Evolutionary conservation across 192 early-diverging fungal species (phyloP).

Genomic region (Chytriomyces sp.): DNA sequence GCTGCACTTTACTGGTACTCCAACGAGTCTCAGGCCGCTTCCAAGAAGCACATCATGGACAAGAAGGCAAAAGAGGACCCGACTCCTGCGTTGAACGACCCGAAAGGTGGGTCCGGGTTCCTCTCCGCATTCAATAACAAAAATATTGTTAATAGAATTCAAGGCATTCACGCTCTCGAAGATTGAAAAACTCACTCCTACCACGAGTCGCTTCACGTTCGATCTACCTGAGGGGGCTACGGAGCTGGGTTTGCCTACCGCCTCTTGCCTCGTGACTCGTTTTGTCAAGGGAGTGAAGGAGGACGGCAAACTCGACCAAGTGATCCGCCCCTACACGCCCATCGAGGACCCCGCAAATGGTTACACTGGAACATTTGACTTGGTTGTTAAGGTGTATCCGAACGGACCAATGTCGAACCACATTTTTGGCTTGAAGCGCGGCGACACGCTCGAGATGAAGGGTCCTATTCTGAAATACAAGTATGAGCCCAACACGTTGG

Average conservation of each 20-base stretch:
- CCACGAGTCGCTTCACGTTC: constrained; percentile 38
- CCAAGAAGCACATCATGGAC: not conserved
- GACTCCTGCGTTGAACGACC: not conserved
- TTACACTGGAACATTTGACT: constrained; percentile 70
- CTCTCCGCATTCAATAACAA: not conserved
- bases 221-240: constrained; percentile 64
- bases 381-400: constrained; percentile 80
- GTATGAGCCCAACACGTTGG: constrained; percentile 68
- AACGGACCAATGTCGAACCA: constrained; percentile 65
- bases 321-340: constrained; percentile 74
- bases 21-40: not conserved
- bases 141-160: not conserved
- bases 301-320: constrained; percentile 56
- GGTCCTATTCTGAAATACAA: constrained; percentile 76
- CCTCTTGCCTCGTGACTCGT: constrained; percentile 83
- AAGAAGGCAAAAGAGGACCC: constrained; percentile 4
- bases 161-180: not conserved
- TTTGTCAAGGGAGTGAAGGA: constrained; percentile 51
- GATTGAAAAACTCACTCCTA: constrained; percentile 9
- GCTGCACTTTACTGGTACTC: constrained; percentile 13
- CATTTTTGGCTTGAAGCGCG: constrained; percentile 67
- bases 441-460: constrained; percentile 78
- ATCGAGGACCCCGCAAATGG: constrained; percentile 48
- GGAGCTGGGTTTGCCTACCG: constrained; percentile 68
- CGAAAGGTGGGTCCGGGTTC: not conserved